Percentiles rank a stretch among this genome's conserved stretches.
Conservation (phyloP, 805 yeast genomes). For the Crinitomyces ghanaensis region DNA sequence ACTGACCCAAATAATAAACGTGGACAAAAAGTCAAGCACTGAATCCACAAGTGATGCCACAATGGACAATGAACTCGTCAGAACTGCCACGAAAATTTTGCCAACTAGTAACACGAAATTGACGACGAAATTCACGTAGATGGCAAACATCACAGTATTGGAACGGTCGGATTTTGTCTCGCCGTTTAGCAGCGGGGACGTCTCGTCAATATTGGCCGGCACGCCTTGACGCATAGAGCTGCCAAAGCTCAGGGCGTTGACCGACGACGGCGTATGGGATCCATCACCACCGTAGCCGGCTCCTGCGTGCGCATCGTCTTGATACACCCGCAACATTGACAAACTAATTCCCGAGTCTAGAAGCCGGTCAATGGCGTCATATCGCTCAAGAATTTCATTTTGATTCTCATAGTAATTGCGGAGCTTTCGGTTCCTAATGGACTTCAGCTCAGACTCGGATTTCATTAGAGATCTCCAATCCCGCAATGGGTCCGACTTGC, state of each 20-base stretch:
- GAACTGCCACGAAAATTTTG: constrained; percentile 46
- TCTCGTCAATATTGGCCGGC: constrained; percentile 56
- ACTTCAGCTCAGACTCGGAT: constrained; percentile 18
- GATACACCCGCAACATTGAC: constrained; percentile 52
- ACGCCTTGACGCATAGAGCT: constrained; percentile 25
- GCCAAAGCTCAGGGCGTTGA: background rate
- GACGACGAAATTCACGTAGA: constrained; percentile 48
- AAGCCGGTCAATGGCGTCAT: constrained; percentile 48
- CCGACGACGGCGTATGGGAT: background rate
- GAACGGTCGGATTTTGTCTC: constrained; percentile 37
- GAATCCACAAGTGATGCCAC: constrained; percentile 74
- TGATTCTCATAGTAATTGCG: constrained; percentile 43
- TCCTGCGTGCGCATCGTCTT: constrained; percentile 24
- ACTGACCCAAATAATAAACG: constrained; percentile 56
- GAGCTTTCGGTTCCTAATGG: constrained; percentile 22
- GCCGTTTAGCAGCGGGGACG: constrained; percentile 37
- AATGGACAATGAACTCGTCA: constrained; percentile 62
- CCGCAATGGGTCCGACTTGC: constrained; percentile 28
- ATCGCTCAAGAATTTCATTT: constrained; percentile 47
- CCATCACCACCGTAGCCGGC: background rate
- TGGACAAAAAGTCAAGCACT: constrained; percentile 59
- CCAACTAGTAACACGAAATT: constrained; percentile 47
- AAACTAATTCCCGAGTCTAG: constrained; percentile 62
- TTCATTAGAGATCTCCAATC: constrained; percentile 30
- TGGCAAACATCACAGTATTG: constrained; percentile 44